A percentile compares a stretch with the other conserved stretches of the same genome.
These are phyloP conservation scores for Lathyrus aphaca DNA, from an alignment of 306 rosid species.

Conservation along the genomic window DNA sequence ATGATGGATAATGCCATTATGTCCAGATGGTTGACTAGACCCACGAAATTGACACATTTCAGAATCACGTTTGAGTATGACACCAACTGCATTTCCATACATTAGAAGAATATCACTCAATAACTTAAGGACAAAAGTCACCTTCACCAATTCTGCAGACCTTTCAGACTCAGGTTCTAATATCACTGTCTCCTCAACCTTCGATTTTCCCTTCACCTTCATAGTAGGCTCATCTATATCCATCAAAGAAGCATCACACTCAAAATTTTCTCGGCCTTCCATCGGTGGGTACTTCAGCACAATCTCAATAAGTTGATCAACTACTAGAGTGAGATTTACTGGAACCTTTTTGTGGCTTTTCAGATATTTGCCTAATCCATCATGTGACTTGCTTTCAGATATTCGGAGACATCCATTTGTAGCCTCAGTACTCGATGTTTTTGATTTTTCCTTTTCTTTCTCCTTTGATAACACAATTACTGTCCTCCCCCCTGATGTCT, in stretches of 20 bases:
- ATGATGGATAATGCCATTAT: conserved; percentile 78
- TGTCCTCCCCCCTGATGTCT: conserved; percentile 89
- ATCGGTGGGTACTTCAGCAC: conserved; percentile 76
- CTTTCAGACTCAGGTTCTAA: conserved; percentile 77
- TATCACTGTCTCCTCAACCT: conserved; percentile 74
- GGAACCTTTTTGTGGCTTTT: conserved; percentile 93
- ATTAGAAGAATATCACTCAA: conserved; percentile 92
- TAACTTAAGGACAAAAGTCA: conserved; percentile 89
- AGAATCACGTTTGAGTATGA: conserved; percentile 85
- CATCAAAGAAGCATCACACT: conserved; percentile 62
- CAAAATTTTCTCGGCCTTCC: conserved; percentile 58
- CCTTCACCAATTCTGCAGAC: conserved; percentile 91
- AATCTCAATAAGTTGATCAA: conserved; percentile 95
- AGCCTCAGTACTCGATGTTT: conserved; percentile 65
- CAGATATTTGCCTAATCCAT: conserved; percentile 76
- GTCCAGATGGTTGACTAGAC: conserved; percentile 70
- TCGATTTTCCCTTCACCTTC: conserved; percentile 94
- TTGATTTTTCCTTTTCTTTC: conserved; percentile 87
- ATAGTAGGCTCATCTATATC: conserved; percentile 89
- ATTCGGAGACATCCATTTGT: conserved; percentile 78
- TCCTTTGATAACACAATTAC: conserved; percentile 80
- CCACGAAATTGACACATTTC: conserved; percentile 86
- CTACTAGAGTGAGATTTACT: conserved; percentile 86
- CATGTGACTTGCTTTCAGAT: conserved; percentile 77
- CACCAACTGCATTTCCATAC: conserved; percentile 95